phyloP scores from a whole-genome alignment of 2,329 filamentous ascomycete species.

The Apiospora pterosperma region DNA sequence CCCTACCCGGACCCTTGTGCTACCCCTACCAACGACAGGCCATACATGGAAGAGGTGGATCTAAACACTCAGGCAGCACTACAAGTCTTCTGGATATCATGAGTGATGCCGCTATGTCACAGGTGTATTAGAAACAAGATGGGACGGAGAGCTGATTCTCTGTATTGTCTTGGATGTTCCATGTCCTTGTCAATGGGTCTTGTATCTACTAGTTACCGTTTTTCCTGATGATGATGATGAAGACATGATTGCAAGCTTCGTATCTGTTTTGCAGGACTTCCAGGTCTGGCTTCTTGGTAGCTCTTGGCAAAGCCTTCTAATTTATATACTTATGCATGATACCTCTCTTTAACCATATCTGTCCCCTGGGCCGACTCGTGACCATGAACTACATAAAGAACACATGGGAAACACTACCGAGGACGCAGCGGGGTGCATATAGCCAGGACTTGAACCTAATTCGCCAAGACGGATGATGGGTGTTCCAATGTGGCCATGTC shows the following conservation, averaged over 20 bases:
- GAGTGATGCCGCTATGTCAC: neutral
- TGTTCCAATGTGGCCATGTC: neutral
- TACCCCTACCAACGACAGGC: neutral
- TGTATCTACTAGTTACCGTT: slow-evolving; percentile 1
- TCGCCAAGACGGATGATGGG: slow-evolving; percentile 8
- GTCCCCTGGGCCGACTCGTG: neutral
- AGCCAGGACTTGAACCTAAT: neutral
- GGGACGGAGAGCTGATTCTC: neutral
- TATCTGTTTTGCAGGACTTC: neutral
- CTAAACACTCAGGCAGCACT: neutral
- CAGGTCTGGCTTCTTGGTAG: neutral
- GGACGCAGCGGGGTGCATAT: neutral
- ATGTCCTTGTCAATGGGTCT: neutral
- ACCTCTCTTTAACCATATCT: neutral
- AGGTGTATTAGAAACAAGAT: neutral
- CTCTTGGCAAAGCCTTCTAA: neutral
- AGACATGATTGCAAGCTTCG: slow-evolving; percentile 1
- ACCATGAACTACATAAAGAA: too few species aligned
- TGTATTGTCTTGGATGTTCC: neutral
- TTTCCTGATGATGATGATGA: slow-evolving; percentile 1
- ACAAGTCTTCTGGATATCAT: neutral
- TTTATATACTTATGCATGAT: slow-evolving; percentile 1
- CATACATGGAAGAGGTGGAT: neutral
- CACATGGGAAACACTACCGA: neutral
- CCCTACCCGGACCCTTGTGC: neutral